Percentiles rank a stretch among this genome's conserved stretches.
These are phyloP conservation scores for Tetrapisispora nanseiensis DNA, from an alignment of 805 yeast species.

Conservation along the genomic window DNA sequence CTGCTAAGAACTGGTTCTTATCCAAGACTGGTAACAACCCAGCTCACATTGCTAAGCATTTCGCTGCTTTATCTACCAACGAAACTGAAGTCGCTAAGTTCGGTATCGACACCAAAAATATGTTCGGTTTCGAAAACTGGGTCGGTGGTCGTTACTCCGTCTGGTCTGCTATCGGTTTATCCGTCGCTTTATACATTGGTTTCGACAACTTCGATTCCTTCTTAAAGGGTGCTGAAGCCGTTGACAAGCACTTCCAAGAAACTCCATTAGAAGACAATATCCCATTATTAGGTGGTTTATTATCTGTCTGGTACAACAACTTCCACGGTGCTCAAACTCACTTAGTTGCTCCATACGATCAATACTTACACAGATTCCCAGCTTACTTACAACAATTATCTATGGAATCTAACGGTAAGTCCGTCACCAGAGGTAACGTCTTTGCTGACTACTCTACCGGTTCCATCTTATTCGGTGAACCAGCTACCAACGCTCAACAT, in stretches of 20 bases:
- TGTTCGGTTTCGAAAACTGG: conserved; percentile 98
- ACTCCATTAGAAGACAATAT: conserved; percentile 87
- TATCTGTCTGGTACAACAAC: conserved; percentile 97
- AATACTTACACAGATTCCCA: conserved; percentile 97
- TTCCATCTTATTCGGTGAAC: conserved; percentile 92
- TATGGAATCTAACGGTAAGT: conserved; percentile 98
- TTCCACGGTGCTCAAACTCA: conserved; percentile 98
- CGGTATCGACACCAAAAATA: conserved; percentile 94
- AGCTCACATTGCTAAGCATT: conserved; percentile 86
- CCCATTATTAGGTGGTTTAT: conserved; percentile 85
- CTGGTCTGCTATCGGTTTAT: conserved; percentile 97
- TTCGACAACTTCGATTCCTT: conserved; percentile 86
- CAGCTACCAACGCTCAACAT: conserved; percentile 98
- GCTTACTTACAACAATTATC: conserved; percentile 97
- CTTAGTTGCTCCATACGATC: conserved; percentile 97
- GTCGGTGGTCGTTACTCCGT: conserved; percentile 99
- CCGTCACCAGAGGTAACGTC: conserved; percentile 85
- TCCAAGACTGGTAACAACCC: conserved; percentile 46
- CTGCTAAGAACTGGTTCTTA: conserved; percentile 94
- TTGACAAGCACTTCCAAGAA: conserved; percentile 79
- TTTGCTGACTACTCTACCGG: conserved; percentile 95
- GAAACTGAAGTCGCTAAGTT: conserved; percentile 84
- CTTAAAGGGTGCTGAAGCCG: conserved; percentile 95
- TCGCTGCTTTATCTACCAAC: conserved; percentile 93
- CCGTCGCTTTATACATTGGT: conserved; percentile 92